phyloP scores from a whole-genome alignment of 495 filamentous ascomycete genomes.

The Neurospora cerealis region DNA sequence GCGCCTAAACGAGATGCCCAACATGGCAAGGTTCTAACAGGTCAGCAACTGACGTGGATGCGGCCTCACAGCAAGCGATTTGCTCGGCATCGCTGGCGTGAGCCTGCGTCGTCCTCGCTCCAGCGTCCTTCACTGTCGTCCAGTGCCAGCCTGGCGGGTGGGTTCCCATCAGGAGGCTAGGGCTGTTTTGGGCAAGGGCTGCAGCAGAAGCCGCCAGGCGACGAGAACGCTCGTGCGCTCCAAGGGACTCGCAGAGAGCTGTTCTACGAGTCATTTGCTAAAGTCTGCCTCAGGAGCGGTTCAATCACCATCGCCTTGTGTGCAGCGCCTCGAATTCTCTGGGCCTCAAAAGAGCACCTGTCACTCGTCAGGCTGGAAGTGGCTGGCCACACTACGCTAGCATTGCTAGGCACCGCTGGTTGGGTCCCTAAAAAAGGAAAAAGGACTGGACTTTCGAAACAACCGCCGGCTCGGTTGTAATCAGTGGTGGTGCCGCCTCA shows the following conservation, averaged over 20 bases:
- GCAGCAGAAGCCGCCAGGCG: background rate
- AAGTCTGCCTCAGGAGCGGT: background rate
- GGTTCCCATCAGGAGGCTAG: background rate
- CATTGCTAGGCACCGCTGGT: background rate
- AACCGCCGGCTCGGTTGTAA: background rate
- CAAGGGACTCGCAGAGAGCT: background rate
- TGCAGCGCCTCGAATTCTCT: background rate
- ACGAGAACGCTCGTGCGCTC: background rate
- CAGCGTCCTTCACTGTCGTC: background rate
- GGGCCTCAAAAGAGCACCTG: background rate
- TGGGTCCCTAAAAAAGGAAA: background rate
- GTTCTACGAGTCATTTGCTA: background rate
- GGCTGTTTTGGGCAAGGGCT: background rate
- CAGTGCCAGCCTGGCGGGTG: background rate
- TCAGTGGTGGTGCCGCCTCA: background rate
- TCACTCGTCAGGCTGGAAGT: background rate
- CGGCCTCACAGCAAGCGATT: background rate
- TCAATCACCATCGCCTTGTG: background rate
- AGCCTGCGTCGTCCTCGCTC: background rate
- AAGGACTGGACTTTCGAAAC: background rate
- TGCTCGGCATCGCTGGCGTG: background rate
- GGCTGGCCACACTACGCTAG: background rate
- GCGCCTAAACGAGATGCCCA: background rate
- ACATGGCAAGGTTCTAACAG: background rate
- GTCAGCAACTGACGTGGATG: background rate